Evolutionary conservation across 495 filamentous ascomycete species (phyloP), one percentile per base, ranked within the genome.

Genomic region (Trypethelium eluteriae): DNA sequence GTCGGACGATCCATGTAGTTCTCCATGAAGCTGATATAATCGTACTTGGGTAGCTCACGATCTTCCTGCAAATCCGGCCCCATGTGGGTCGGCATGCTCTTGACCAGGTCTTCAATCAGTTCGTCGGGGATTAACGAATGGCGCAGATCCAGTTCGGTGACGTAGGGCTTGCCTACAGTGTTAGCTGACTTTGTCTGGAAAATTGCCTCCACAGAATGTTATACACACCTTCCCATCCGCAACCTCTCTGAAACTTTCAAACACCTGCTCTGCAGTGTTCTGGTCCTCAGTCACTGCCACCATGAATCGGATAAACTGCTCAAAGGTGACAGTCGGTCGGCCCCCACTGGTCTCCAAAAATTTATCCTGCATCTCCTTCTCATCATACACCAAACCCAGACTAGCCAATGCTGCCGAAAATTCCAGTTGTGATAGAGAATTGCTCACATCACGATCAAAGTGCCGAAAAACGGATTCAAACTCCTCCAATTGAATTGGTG

Each of bases 281-380:
- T 98, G 94, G 73, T 98, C 94, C 76, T 98, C 94, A 0, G 95
- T 98, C 47, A 96, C 93, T 70, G 92, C 91, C 7, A 98, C 94
- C 94, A 98, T 98, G 79, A 98, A 98, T 34, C 89, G 84, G 76
- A 98, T 98, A 74, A 98, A 98, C 76, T 97, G 95, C 79, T 98
- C 94, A 74, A 98, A 98, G 9, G 89, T 93, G 63, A 98, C 94
- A 67, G 87, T 83, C 70, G 85, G 82, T 46, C 83, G 81, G 1
- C 87, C 86, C 38, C 80, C 88, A 66, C 89, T 90, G n/a, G 91
- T 92, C 35, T 88, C 86, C 38, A 86, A 70, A 73, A 95, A 98
- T 66, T 92, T 91, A 39, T 91, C 84, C 73, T 96, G 92, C 95
- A 97, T 98, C 77, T 98, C 94, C 16, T 90, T 85, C 71, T 97